Evolutionary conservation across 2,329 filamentous ascomycete species (phyloP), one percentile per base, ranked within the genome.

Genomic region (Exophiala calicioides): DNA sequence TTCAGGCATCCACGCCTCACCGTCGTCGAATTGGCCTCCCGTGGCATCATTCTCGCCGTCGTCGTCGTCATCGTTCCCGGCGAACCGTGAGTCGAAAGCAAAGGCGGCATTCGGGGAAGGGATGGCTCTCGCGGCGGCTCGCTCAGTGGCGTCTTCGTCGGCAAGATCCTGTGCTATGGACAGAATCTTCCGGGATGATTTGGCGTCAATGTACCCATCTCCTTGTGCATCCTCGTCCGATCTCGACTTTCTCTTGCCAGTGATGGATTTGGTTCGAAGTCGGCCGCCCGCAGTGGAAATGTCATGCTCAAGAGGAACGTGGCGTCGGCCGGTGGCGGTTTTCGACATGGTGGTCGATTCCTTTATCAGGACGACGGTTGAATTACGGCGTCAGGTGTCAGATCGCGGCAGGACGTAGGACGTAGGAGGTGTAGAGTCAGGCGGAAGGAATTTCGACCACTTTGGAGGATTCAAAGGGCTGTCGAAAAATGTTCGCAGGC

Each of bases 231-330:
- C 76, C 24, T 82, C 78, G 49, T 80, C 79, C 27, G 68, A 62
- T 38, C 65, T 65, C 44, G 74, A 79, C 67, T 82, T 86, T 56
- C 76, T 73, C 68, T 83, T 85, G 58, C 78, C 77, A 73, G 88
- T 88, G 58, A 83, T 83, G 21, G 81, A 76, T 76, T 90, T 84
- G 65, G 82, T 82, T 72, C 90, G 81, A 62, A 91, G 67, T 15
- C 55, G 43, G 57, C 84, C 74, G 51, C 84, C 77, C 47, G 84
- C 78, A 58, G 88, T 76, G 59, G 85, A 70, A 64, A 97, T 77
- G 62, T 97, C 93, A 63, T 95, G 87, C 60, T 91, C 86, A 50
- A 98, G 85, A 30, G 91, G 90, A 59, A 94, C 94, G 71, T 96
- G 91, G 56, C 88, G 83, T 62, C 85, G 82, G 6, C 37, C 23